Percentiles rank a stretch among this genome's conserved stretches.
Evolutionary conservation across 2,329 filamentous ascomycete species (phyloP).

Genomic region (Coniochaeta prunicola): DNA sequence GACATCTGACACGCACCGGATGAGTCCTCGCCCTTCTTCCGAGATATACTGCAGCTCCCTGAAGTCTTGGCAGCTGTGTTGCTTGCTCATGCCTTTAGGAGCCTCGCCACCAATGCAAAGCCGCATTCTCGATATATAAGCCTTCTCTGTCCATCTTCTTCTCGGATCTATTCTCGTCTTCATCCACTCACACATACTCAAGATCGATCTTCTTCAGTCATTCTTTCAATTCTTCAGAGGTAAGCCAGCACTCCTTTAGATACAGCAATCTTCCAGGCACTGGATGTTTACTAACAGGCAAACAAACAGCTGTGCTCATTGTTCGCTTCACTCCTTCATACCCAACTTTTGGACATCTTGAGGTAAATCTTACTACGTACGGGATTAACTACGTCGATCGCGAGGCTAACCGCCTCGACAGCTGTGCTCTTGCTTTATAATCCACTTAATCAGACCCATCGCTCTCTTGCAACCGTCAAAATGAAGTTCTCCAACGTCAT

Average conservation of each 20-base stretch:
- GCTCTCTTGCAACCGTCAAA: constrained; percentile 24
- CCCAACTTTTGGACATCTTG: constrained; percentile 29
- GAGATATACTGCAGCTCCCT: constrained; percentile 22
- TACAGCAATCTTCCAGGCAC: not conserved
- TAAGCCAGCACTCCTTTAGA: constrained; percentile 16
- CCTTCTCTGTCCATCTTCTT: constrained; percentile 13
- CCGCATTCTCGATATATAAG: constrained; percentile 29
- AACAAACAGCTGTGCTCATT: constrained; percentile 38
- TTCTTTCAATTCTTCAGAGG: constrained; percentile 42
- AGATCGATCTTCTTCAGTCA: constrained; percentile 28
- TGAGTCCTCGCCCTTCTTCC: constrained; percentile 27
- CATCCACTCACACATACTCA: constrained; percentile 25
- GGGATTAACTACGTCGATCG: not conserved
- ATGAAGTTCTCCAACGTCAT: constrained; percentile 43
- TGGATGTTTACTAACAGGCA: not conserved
- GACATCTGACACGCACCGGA: constrained; percentile 34
- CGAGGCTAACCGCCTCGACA: constrained; percentile 16
- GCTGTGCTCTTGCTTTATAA: constrained; percentile 36
- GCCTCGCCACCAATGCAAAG: constrained; percentile 2
- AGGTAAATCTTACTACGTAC: constrained; percentile 18
- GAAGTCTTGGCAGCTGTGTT: constrained; percentile 20
- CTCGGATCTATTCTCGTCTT: constrained; percentile 18
- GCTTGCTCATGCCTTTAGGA: constrained; percentile 16
- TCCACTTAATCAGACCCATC: constrained; percentile 16
- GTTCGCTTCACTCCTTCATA: constrained; percentile 35